phyloP scores from a whole-genome alignment of 176 grass and related monocot genomes.

The Neostapfia colusana region DNA sequence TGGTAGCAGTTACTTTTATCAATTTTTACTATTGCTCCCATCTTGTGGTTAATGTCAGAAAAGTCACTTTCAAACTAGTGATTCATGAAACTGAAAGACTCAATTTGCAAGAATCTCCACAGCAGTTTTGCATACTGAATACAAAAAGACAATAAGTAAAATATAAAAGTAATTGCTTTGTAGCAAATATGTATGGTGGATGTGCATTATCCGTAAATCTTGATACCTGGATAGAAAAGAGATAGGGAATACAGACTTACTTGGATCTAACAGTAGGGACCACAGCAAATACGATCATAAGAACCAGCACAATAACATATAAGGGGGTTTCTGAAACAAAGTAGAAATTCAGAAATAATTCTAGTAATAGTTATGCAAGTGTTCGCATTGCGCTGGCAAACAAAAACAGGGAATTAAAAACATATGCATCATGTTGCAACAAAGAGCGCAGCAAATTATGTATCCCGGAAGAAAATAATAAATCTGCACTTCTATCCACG shows the following conservation, averaged over 20 bases:
- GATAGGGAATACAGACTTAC: constrained; percentile 46
- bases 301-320: constrained; percentile 70
- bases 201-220: neutral
- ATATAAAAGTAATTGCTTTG: constrained; percentile 19
- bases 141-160: constrained; percentile 23
- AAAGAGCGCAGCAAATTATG: constrained; percentile 13
- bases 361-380: neutral
- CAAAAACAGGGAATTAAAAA: neutral
- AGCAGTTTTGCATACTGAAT: constrained; percentile 37
- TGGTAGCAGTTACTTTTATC: constrained; percentile 1
- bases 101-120: neutral
- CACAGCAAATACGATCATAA: constrained; percentile 74
- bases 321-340: constrained; percentile 80
- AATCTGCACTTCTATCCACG: neutral
- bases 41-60: neutral
- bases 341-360: constrained; percentile 28
- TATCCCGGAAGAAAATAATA: neutral
- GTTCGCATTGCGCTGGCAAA: constrained; percentile 21
- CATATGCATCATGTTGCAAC: neutral
- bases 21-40: neutral
- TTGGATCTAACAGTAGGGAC: constrained; percentile 90
- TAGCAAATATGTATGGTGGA: neutral
- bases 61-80: constrained; percentile 1
- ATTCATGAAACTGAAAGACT: constrained; percentile 22
- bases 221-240: constrained; percentile 3